Conservation (phyloP, 345 rosid genomes). For the Luvunga scandens region DNA sequence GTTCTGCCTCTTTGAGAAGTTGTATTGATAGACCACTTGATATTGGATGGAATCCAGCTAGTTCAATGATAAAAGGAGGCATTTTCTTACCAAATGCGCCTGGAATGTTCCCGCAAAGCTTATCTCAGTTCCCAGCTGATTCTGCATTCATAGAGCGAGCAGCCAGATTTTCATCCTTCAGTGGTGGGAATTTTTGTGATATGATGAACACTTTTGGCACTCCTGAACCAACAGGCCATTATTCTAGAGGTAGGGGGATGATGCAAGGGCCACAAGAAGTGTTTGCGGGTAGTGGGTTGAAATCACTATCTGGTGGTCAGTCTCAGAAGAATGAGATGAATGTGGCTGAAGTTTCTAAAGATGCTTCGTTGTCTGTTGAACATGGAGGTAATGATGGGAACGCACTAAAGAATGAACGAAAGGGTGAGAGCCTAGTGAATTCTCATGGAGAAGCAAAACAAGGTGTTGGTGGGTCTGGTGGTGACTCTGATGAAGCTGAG, state of each 20-base stretch:
- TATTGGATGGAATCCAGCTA: conserved; percentile 67
- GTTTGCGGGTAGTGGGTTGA: conserved; percentile 29
- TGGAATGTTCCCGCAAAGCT: conserved; percentile 57
- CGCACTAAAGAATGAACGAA: conserved; percentile 43
- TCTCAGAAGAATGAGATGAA: conserved; percentile 45
- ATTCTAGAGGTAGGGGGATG: conserved; percentile 47
- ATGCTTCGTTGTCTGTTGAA: conserved; percentile 39
- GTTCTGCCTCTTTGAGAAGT: conserved; percentile 47
- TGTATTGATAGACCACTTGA: conserved; percentile 55
- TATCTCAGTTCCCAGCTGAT: conserved; percentile 88
- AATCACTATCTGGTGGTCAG: conserved; percentile 34
- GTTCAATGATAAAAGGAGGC: conserved; percentile 62
- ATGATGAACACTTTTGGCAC: conserved; percentile 59
- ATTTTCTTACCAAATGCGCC: conserved; percentile 49
- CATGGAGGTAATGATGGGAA: conserved; percentile 37
- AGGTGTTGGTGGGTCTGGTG: conserved; percentile 59
- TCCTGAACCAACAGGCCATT: conserved; percentile 57
- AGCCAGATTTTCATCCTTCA: conserved; percentile 82
- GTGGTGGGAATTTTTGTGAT: conserved; percentile 70
- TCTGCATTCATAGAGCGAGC: conserved; percentile 94
- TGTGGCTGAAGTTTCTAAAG: conserved; percentile 52
- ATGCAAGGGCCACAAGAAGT: conserved; percentile 54
- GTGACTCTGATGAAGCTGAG: conserved; percentile 83
- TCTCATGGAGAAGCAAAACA: conserved; percentile 57
- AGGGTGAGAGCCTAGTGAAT: conserved; percentile 39